A percentile compares a stretch with the other conserved stretches of the same genome.
phyloP scores from a whole-genome alignment of 2,329 filamentous ascomycete genomes.

The Coniochaeta hoffmannii region DNA sequence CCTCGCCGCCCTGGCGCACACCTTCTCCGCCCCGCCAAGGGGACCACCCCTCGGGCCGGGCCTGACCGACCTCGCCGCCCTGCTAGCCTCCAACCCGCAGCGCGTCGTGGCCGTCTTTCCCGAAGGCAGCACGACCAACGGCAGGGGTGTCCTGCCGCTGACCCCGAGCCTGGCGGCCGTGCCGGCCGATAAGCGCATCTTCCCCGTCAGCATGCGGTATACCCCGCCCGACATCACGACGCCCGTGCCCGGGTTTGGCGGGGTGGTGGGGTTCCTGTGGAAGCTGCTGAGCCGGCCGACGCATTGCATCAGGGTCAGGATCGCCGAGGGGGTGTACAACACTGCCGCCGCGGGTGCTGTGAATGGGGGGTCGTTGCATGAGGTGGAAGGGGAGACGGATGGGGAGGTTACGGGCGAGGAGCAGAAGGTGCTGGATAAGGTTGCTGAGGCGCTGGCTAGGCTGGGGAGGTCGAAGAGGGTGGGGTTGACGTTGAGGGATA shows the following conservation, averaged over 20 bases:
- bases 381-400: slow-evolving; percentile 16
- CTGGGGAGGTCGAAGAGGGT: slow-evolving; percentile 85
- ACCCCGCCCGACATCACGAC: slow-evolving; percentile 86
- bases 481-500: slow-evolving; percentile 74
- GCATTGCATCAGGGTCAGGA: slow-evolving; percentile 83
- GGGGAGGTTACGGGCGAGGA: slow-evolving; percentile 47
- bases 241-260: slow-evolving; percentile 59
- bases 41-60: slow-evolving; percentile 34
- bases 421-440: slow-evolving; percentile 63
- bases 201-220: slow-evolving; percentile 85
- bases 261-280: slow-evolving; percentile 72
- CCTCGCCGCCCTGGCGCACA: slow-evolving; percentile 64
- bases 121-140: slow-evolving; percentile 91
- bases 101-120: slow-evolving; percentile 83
- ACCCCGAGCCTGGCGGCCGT: slow-evolving; percentile 68
- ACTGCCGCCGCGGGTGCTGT: slow-evolving; percentile 26
- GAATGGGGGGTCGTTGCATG: slow-evolving; percentile 13
- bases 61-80: slow-evolving; percentile 53
- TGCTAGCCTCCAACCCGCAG: slow-evolving; percentile 62
- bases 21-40: slow-evolving; percentile 31
- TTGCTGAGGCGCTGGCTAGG: slow-evolving; percentile 81
- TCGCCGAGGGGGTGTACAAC: slow-evolving; percentile 67
- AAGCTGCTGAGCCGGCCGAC: slow-evolving; percentile 75
- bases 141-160: slow-evolving; percentile 78
- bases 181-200: slow-evolving; percentile 65